phyloP scores from a whole-genome alignment of 331 rosid species.

The Stylosanthes scabra region DNA sequence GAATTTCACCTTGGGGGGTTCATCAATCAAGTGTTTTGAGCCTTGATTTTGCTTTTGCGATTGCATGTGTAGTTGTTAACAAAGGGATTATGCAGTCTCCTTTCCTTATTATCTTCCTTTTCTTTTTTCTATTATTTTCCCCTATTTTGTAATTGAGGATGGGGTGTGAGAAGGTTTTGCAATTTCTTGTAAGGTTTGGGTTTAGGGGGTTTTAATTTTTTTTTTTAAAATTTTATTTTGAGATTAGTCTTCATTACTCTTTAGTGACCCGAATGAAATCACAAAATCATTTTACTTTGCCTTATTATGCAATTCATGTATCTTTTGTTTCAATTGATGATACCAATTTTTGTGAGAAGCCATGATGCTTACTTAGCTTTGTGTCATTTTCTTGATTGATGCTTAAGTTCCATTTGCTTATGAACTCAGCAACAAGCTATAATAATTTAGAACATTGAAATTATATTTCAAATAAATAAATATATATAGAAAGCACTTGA shows the following conservation, averaged over 20 bases:
- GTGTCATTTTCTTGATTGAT: background rate
- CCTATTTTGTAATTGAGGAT: constrained; percentile 5
- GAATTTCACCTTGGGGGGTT: constrained; percentile 29
- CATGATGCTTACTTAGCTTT: no score
- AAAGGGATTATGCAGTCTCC: constrained; percentile 35
- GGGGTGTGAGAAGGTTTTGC: constrained; percentile 16
- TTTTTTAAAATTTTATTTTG: background rate
- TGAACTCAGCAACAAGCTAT: background rate
- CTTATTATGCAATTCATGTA: no score
- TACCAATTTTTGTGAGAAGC: no score
- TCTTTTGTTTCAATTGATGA: no score
- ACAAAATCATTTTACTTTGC: constrained; percentile 25
- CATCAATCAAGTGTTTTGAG: constrained; percentile 33
- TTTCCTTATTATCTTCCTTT: constrained; percentile 18
- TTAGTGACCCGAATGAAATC: constrained; percentile 30
- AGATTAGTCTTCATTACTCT: no score
- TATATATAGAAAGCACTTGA: no score
- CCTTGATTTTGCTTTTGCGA: no score
- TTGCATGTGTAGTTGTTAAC: constrained; percentile 22
- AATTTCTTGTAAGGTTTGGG: constrained; percentile 42
- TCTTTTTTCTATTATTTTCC: constrained; percentile 7
- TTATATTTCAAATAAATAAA: no score
- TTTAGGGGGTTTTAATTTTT: background rate
- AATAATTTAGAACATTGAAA: background rate
- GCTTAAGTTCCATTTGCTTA: background rate